Conservation (phyloP, 2,329 filamentous ascomycete species). For the Colletotrichum falcatum region DNA sequence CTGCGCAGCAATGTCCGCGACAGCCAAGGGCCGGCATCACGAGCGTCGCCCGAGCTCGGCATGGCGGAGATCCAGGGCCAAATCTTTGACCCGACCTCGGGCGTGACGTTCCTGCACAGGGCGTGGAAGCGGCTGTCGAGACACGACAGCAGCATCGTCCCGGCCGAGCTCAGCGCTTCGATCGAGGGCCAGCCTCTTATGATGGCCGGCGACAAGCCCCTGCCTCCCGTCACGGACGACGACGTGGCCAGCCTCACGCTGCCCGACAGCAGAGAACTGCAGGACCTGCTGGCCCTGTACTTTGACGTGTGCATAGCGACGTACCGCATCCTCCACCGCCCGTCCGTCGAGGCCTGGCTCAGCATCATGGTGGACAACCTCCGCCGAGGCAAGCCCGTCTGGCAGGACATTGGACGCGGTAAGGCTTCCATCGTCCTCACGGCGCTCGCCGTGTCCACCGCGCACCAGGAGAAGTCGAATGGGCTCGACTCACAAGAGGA, state of each 20-base stretch:
- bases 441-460: conserved; percentile 60
- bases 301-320: conserved; percentile 72
- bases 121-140: conserved; percentile 64
- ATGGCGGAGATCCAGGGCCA: conserved; percentile 61
- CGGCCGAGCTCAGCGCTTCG: conserved; percentile 43
- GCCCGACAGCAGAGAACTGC: conserved; percentile 50
- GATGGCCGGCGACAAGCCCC: conserved; percentile 63
- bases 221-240: conserved; percentile 48
- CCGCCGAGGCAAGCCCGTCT: conserved; percentile 51
- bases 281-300: conserved; percentile 60
- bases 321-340: conserved; percentile 68
- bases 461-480: conserved; percentile 57
- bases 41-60: conserved; percentile 48
- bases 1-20: conserved; percentile 26
- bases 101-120: conserved; percentile 66
- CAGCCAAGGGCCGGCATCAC: conserved; percentile 40
- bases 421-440: conserved; percentile 61
- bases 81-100: conserved; percentile 67
- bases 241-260: conserved; percentile 52
- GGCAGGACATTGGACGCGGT: conserved; percentile 55
- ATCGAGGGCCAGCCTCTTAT: conserved; percentile 58
- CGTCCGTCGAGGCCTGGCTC: conserved; percentile 63
- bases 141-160: conserved; percentile 49
- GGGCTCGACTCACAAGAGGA: conserved; percentile 43
- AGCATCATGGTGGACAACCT: conserved; percentile 54